phyloP scores from a whole-genome alignment of 768 basidiomycete genomes.

The Lactarius indigo region DNA sequence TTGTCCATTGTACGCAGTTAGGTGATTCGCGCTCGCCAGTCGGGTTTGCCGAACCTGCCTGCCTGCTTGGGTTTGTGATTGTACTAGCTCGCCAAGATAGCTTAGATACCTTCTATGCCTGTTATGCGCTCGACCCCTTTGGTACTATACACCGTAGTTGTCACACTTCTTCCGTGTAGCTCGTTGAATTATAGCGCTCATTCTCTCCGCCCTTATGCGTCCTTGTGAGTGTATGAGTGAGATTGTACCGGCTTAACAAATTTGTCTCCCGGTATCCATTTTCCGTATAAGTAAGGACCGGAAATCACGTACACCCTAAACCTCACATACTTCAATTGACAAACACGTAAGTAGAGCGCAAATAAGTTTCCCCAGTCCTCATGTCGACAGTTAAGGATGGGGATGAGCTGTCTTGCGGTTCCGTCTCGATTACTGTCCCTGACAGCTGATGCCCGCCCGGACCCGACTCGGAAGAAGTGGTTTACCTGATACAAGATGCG shows the following conservation, averaged over 20 bases:
- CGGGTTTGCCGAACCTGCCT: slow-evolving; percentile 23
- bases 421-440: neutral
- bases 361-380: neutral
- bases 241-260: neutral
- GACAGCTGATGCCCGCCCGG: neutral
- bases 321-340: neutral
- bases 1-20: slow-evolving; percentile 8
- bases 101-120: slow-evolving; percentile 8
- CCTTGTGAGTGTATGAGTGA: neutral
- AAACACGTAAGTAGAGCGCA: neutral
- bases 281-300: neutral
- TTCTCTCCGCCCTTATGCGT: neutral
- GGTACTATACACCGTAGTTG: slow-evolving; percentile 9
- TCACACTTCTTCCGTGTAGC: slow-evolving; percentile 2
- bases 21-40: slow-evolving; percentile 27
- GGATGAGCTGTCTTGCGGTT: neutral
- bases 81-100: slow-evolving; percentile 10
- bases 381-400: neutral
- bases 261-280: slow-evolving; percentile 30
- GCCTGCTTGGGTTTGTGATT: slow-evolving; percentile 8
- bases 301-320: neutral
- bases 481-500: neutral
- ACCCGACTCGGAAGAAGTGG: neutral
- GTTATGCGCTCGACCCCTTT: slow-evolving; percentile 6
- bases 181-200: slow-evolving; percentile 19